A percentile compares a stretch with the other conserved stretches of the same genome.
Evolutionary conservation across 1,284 basidiomycete species (phyloP).

Genomic region (Cutaneotrichosporon cyanovorans): DNA sequence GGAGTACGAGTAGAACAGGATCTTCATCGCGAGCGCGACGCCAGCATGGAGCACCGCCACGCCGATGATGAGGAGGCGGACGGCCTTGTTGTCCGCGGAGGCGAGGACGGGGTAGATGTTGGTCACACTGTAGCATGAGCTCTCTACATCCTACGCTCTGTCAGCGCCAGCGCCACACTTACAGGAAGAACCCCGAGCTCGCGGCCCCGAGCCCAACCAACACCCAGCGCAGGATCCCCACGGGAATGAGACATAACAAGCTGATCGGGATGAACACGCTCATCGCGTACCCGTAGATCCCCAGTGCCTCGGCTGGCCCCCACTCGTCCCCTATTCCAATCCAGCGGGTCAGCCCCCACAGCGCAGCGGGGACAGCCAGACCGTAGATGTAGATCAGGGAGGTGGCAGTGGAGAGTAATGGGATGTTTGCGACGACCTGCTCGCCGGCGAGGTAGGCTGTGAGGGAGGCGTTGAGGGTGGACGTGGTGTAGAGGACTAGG

Average conservation of each 20-base stretch:
- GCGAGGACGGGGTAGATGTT: slow-evolving; percentile 85
- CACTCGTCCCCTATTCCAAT: slow-evolving; percentile 72
- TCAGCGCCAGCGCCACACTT: slow-evolving; percentile 13
- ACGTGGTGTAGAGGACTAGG: slow-evolving; percentile 81
- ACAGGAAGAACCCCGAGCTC: slow-evolving; percentile 74
- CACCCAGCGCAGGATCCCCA: slow-evolving; percentile 69
- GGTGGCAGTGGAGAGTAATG: slow-evolving; percentile 69
- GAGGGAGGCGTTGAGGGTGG: slow-evolving; percentile 76
- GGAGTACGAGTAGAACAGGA: slow-evolving; percentile 67
- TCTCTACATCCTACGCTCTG: not conserved
- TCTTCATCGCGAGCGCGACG: slow-evolving; percentile 72
- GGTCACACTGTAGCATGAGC: slow-evolving; percentile 44
- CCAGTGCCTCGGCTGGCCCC: slow-evolving; percentile 62
- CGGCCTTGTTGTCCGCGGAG: slow-evolving; percentile 73
- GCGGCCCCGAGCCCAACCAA: slow-evolving; percentile 63
- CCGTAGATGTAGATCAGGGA: slow-evolving; percentile 79
- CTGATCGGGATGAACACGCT: slow-evolving; percentile 55
- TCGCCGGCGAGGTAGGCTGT: slow-evolving; percentile 61
- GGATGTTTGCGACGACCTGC: slow-evolving; percentile 55
- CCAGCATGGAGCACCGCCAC: slow-evolving; percentile 63
- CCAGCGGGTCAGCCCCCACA: slow-evolving; percentile 64
- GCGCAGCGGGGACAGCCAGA: slow-evolving; percentile 63
- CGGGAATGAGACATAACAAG: slow-evolving; percentile 67
- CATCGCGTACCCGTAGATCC: slow-evolving; percentile 50
- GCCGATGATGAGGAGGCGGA: slow-evolving; percentile 66